Conservation (phyloP, 805 yeast genomes). For the Suhomyces pyralidae region DNA sequence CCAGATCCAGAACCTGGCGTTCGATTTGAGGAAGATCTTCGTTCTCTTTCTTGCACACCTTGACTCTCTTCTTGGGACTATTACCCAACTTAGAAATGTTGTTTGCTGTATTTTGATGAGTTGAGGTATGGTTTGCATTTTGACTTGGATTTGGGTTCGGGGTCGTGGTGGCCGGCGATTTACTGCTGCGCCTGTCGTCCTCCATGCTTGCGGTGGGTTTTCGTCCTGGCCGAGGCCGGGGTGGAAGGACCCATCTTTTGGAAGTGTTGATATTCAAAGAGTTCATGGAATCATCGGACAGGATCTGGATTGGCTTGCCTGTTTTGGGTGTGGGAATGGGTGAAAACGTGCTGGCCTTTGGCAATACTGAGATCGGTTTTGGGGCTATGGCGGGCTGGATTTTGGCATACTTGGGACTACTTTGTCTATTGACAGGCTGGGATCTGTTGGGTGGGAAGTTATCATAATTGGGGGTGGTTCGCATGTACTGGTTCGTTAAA, state of each 20-base stretch:
- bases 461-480: not conserved
- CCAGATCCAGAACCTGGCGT: not conserved
- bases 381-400: slow-evolving; percentile 42
- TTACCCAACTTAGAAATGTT: not conserved
- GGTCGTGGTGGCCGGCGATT: not conserved
- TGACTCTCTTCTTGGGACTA: slow-evolving; percentile 12
- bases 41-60: slow-evolving; percentile 6
- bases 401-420: slow-evolving; percentile 26
- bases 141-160: not conserved
- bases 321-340: slow-evolving; percentile 15
- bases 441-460: not conserved
- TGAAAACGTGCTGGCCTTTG: slow-evolving; percentile 22
- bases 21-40: not conserved
- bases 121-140: not conserved
- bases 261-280: slow-evolving; percentile 35
- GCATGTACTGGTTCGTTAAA: not conserved
- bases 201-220: slow-evolving; percentile 24
- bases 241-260: slow-evolving; percentile 40
- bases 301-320: slow-evolving; percentile 14
- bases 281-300: slow-evolving; percentile 9
- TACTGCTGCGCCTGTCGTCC: not conserved
- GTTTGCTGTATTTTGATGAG: not conserved
- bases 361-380: slow-evolving; percentile 30
- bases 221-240: slow-evolving; percentile 42
- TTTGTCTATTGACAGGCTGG: not conserved